Conservation (phyloP, 202 grass and related monocot species). For the Carex sylvatica region DNA sequence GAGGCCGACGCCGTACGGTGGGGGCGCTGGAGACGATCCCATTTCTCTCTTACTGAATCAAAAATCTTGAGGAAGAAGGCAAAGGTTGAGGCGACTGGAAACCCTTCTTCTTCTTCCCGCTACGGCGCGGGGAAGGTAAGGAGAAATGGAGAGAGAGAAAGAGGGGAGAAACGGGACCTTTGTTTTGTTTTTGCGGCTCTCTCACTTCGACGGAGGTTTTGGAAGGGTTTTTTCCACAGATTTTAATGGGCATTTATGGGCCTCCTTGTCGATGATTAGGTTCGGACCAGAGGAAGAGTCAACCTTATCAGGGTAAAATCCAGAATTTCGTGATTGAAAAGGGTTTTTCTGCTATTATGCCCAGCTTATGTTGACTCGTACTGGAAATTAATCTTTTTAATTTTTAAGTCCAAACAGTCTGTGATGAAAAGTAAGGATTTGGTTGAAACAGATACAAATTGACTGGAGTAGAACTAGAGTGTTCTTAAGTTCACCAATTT, state of each 20-base stretch:
- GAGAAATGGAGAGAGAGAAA: not conserved
- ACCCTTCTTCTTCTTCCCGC: constrained; percentile 38
- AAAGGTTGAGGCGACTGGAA: not conserved
- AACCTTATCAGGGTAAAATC: too few relatives aligned
- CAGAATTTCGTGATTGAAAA: too few relatives aligned
- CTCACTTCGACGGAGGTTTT: constrained; percentile 22
- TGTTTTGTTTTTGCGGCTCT: constrained; percentile 29
- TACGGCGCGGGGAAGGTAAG: constrained; percentile 17
- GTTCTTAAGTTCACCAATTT: too few relatives aligned
- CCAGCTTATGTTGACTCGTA: too few relatives aligned
- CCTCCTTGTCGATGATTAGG: not conserved
- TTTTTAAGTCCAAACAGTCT: too few relatives aligned
- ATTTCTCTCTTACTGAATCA: constrained; percentile 2
- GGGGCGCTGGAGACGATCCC: constrained; percentile 49
- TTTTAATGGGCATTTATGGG: constrained; percentile 3
- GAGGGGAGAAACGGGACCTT: not conserved
- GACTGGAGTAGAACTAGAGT: too few relatives aligned
- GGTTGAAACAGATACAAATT: too few relatives aligned
- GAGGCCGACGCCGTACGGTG: constrained; percentile 56
- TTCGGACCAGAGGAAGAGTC: too few relatives aligned
- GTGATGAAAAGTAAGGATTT: too few relatives aligned
- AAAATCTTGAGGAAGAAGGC: not conserved
- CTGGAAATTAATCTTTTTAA: too few relatives aligned
- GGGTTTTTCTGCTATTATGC: too few relatives aligned
- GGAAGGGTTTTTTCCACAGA: constrained; percentile 29